phyloP scores from a whole-genome alignment of 225 moss, liverwort and hornwort genomes.

The Thuidium tamariscinum region DNA sequence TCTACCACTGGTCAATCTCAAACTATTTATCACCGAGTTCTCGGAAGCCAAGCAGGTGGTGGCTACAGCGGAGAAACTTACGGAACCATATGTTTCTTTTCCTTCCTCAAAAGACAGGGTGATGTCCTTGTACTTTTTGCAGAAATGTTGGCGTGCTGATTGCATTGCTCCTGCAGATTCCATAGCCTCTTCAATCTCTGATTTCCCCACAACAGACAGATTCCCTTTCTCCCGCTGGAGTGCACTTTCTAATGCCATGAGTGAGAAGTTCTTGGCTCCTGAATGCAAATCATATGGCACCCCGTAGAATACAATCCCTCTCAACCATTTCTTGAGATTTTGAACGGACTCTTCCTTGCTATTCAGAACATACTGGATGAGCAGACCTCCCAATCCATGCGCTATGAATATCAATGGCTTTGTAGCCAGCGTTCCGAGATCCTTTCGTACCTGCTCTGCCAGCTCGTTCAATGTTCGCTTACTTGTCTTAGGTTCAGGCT shows the following conservation, averaged over 20 bases:
- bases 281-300: constrained; percentile 7
- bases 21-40: not conserved
- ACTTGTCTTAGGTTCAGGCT: not conserved
- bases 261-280: constrained; percentile 4
- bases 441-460: constrained; percentile 22
- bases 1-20: not conserved
- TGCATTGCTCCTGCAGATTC: not conserved
- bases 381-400: constrained; percentile 36
- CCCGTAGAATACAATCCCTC: constrained; percentile 32
- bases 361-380: constrained; percentile 18
- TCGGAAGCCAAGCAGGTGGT: not conserved
- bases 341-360: constrained; percentile 4
- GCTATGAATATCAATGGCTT: constrained; percentile 26
- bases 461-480: constrained; percentile 6
- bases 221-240: constrained; percentile 1
- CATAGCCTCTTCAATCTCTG: constrained; percentile 5
- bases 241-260: constrained; percentile 6
- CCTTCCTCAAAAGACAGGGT: constrained; percentile 30
- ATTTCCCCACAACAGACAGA: not conserved
- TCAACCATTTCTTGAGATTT: not conserved
- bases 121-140: constrained; percentile 6
- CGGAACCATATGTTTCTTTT: constrained; percentile 6
- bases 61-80: not conserved
- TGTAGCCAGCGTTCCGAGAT: not conserved
- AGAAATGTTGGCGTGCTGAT: constrained; percentile 9